Evolutionary conservation across 148 eudicot genomes (phyloP).

Genomic region (Nepenthes mirabilis): DNA sequence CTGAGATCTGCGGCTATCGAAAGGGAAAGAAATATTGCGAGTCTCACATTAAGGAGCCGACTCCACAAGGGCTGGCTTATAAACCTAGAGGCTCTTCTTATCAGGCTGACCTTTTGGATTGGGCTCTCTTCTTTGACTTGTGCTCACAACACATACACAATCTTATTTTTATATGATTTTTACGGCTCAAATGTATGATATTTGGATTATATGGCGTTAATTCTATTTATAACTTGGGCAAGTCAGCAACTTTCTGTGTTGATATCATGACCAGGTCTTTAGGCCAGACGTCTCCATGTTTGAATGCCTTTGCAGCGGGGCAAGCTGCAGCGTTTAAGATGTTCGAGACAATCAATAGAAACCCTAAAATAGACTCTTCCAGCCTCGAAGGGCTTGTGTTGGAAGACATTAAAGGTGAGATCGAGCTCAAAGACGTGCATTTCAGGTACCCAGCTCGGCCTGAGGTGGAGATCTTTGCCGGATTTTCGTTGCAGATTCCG

Average conservation of each 20-base stretch:
- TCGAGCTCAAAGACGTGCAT: constrained; percentile 20
- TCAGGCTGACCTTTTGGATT: too few relatives aligned
- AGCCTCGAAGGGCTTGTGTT: constrained; percentile 10
- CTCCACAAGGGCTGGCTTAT: too few relatives aligned
- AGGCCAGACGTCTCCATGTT: constrained; percentile 27
- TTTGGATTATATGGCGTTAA: too few relatives aligned
- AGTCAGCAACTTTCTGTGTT: not conserved
- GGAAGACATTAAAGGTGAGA: constrained; percentile 19
- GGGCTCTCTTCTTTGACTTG: too few relatives aligned
- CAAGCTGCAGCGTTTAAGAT: constrained; percentile 25
- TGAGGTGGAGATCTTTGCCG: constrained; percentile 15
- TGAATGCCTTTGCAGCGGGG: constrained; percentile 25
- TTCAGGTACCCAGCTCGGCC: constrained; percentile 28
- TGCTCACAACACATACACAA: too few relatives aligned
- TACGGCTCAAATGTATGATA: too few relatives aligned
- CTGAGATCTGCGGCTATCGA: too few relatives aligned
- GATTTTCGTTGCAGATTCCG: constrained; percentile 20
- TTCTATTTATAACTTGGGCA: not conserved
- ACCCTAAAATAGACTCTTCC: constrained; percentile 19
- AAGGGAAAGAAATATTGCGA: too few relatives aligned
- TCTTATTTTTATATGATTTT: not conserved
- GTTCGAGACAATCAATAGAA: constrained; percentile 21
- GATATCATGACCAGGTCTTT: constrained; percentile 12
- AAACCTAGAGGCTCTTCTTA: too few relatives aligned
- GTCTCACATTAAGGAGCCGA: too few relatives aligned